Evolutionary conservation across 169 alveolate species (phyloP).

Genomic region (Plasmodium vivax): DNA sequence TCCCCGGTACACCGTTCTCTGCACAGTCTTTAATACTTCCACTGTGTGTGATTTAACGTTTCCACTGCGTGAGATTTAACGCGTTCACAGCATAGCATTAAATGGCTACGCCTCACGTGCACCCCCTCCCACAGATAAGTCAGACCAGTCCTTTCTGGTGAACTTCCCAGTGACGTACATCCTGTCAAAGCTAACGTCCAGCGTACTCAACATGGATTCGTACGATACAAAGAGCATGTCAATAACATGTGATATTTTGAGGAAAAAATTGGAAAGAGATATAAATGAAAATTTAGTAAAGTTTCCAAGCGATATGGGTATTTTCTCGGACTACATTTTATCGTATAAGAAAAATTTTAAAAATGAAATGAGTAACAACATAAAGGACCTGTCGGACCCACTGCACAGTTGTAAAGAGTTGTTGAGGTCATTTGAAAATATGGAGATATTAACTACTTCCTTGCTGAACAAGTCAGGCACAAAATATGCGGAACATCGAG

Average conservation of each 20-base stretch:
- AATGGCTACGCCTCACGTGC: neutral
- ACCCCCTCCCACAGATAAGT: neutral
- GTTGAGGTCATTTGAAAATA: neutral
- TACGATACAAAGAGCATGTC: neutral
- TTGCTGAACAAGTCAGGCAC: neutral
- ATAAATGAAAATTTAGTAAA: neutral
- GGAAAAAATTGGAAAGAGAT: neutral
- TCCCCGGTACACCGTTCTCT: neutral
- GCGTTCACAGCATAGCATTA: neutral
- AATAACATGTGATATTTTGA: neutral
- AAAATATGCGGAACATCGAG: neutral
- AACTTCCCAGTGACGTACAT: constrained; percentile 38
- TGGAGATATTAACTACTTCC: neutral
- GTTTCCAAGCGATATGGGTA: neutral
- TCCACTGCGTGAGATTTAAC: neutral
- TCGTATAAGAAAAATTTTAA: neutral
- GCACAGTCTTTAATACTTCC: neutral
- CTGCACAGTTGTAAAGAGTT: neutral
- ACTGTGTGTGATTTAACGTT: too few species aligned
- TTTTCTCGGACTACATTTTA: neutral
- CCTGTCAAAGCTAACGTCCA: constrained; percentile 5
- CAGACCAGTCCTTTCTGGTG: neutral
- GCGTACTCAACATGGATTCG: neutral
- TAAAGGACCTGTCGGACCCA: neutral
- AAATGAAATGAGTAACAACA: neutral